Percentiles rank a stretch among this genome's conserved stretches.
These are phyloP conservation scores for Diaporthe sp. DNA, from an alignment of 2,329 filamentous ascomycete genomes.

Conservation along the genomic window DNA sequence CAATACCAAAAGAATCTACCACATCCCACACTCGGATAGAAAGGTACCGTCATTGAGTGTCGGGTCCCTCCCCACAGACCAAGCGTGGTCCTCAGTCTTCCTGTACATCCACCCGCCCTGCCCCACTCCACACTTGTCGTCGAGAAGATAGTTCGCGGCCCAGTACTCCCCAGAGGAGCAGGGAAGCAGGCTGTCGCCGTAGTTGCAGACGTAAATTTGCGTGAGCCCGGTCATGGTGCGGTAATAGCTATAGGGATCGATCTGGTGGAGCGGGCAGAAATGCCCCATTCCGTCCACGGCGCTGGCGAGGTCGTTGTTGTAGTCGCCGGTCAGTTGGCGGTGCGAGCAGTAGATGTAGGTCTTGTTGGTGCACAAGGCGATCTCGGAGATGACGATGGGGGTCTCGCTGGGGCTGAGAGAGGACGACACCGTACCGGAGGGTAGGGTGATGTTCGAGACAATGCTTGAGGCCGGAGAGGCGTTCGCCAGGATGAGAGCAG, in stretches of 20 bases:
- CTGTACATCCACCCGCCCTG: not conserved
- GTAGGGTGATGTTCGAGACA: not conserved
- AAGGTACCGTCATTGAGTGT: not conserved
- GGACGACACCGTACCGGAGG: not conserved
- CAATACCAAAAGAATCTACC: not conserved
- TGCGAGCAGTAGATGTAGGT: constrained; percentile 16
- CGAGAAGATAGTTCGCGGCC: not conserved
- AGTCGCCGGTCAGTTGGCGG: not conserved
- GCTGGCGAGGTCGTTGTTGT: not conserved
- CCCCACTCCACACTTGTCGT: not conserved
- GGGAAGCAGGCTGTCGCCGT: not conserved
- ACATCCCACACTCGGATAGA: not conserved
- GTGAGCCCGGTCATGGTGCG: not conserved
- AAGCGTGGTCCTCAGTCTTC: not conserved
- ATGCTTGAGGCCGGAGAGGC: not conserved
- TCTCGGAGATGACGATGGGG: not conserved
- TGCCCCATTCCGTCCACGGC: not conserved
- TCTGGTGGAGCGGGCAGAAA: not conserved
- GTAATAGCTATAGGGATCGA: not conserved
- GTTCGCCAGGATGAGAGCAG: not conserved
- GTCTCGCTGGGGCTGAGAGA: not conserved
- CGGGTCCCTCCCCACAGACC: constrained; percentile 15
- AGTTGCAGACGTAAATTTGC: constrained; percentile 13
- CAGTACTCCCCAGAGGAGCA: not conserved
- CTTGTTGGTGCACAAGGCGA: not conserved